phyloP scores from a whole-genome alignment of 352 stramenopile species.

The Phytopythium litorale region DNA sequence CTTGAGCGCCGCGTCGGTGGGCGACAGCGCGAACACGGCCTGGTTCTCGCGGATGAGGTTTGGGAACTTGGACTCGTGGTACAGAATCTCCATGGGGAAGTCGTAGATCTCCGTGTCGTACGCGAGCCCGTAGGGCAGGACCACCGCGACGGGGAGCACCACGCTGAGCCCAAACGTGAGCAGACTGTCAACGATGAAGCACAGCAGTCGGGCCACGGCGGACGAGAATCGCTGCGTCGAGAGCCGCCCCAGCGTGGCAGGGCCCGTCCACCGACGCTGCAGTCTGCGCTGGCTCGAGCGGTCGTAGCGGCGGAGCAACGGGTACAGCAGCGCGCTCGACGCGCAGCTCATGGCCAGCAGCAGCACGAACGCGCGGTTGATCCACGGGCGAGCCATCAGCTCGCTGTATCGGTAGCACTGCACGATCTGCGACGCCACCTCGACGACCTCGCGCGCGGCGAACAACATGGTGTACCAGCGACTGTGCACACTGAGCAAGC shows the following conservation, averaged over 20 bases:
- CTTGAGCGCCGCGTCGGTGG: constrained; percentile 21
- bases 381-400: constrained; percentile 37
- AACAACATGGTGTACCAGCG: constrained; percentile 25
- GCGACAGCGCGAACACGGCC: constrained; percentile 27
- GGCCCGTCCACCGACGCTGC: not conserved
- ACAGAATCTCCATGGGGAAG: constrained; percentile 30
- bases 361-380: constrained; percentile 42
- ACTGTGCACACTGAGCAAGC: constrained; percentile 31
- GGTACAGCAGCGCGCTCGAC: constrained; percentile 13
- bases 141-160: constrained; percentile 11
- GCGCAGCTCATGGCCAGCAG: constrained; percentile 37
- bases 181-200: constrained; percentile 11
- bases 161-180: constrained; percentile 5
- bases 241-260: not conserved
- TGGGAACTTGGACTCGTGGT: constrained; percentile 35
- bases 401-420: constrained; percentile 43
- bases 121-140: constrained; percentile 14
- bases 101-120: constrained; percentile 28
- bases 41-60: constrained; percentile 47
- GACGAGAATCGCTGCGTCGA: not conserved
- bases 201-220: constrained; percentile 11
- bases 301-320: not conserved
- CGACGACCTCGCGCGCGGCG: constrained; percentile 28
- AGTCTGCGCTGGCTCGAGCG: not conserved
- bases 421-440: constrained; percentile 35